phyloP scores from a whole-genome alignment of 2,329 filamentous ascomycete genomes.

The Talaromyces sp. region DNA sequence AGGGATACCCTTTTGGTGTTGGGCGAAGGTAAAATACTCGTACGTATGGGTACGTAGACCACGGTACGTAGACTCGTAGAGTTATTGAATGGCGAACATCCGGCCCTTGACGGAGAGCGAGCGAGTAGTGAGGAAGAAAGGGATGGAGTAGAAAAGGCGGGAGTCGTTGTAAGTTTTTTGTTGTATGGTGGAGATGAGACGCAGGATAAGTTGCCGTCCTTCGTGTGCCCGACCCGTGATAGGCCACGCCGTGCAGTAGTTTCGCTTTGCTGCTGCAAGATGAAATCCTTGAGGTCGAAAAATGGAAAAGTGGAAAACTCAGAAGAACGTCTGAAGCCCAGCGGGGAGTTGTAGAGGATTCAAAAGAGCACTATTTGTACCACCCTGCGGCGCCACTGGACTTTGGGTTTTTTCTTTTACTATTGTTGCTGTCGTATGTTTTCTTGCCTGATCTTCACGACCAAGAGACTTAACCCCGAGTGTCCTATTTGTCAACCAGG shows the following conservation, averaged over 20 bases:
- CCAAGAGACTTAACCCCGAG: background rate
- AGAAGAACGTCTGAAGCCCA: constrained; percentile 3
- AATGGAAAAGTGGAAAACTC: background rate
- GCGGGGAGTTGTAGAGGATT: background rate
- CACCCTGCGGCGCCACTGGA: background rate
- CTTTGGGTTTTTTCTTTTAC: background rate
- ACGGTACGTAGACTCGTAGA: too few species aligned
- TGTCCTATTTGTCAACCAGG: background rate
- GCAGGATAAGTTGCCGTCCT: constrained; percentile 14
- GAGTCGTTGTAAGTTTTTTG: background rate
- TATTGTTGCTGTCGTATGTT: background rate
- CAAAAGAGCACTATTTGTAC: constrained; percentile 3
- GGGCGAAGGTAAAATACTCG: background rate
- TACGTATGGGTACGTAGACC: too few species aligned
- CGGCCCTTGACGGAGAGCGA: constrained; percentile 6
- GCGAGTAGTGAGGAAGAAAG: background rate
- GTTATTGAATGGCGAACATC: background rate
- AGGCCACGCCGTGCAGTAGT: constrained; percentile 16
- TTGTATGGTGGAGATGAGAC: constrained; percentile 9
- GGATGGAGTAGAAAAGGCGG: constrained; percentile 4
- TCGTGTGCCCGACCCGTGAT: constrained; percentile 10
- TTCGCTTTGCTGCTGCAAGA: constrained; percentile 9
- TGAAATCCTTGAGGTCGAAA: constrained; percentile 1
- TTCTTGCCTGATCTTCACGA: background rate
- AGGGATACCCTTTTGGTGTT: constrained; percentile 7